Evolutionary conservation across 306 rosid species (phyloP), one percentile per base, ranked within the genome.

Genomic region (Leucaena leucocephala): DNA sequence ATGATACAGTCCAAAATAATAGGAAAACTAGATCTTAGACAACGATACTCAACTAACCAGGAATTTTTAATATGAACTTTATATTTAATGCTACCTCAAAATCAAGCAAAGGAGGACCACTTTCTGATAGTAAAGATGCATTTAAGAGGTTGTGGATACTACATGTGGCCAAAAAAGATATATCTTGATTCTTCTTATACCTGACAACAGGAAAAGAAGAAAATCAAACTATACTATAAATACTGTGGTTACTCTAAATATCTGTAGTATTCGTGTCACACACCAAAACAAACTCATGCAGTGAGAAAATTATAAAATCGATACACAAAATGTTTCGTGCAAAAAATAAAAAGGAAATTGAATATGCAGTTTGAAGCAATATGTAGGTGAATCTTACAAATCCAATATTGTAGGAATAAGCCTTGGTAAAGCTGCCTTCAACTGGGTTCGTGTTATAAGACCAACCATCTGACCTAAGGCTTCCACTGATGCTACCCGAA

Each of bases 401-500:
- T 94, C 98, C 92, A 94, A 83, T 73, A 94, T 89, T 40, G 98
- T 91, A 71, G 98, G 97, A 59, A 94, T 80, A 81, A 94, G 92
- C 82, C 97, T 87, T 27, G 97, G 97, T 75, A 94, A 77, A 86
- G 98, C 98, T 22, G 91, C 89, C 86, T 94, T 94, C 69, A 94
- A 74, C 73, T 91, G 98, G 76, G 90, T 73, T 77, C 98, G 86
- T 68, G 95, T 87, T 83, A 94, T 88, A 77, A 94, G 94, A 76
- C 97, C 92, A 74, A 92, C 97, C 94, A 94, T 92, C 86, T 94
- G 97, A 54, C 98, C 97, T 61, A 94, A 78, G 76, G 98, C 98
- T 71, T 92, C 98, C 75, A 92, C 92, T 63, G 97, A 89, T 68
- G 97, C 88, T 69, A 84, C 79, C 49, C 93, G 94, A 80, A 92